phyloP scores from a whole-genome alignment of 257 asterid species.

The Scutellaria baicalensis region DNA sequence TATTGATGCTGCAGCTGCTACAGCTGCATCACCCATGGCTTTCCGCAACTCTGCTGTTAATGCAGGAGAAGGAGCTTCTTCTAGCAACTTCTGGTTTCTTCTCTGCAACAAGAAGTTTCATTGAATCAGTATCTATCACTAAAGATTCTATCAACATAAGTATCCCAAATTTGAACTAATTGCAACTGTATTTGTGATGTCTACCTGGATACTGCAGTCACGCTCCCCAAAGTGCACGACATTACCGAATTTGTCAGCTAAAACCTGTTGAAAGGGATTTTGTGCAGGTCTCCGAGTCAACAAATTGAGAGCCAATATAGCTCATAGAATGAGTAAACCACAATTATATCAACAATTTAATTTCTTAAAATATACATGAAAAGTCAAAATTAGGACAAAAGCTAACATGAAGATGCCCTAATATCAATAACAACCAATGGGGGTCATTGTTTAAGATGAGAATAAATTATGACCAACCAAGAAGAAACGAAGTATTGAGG shows the following conservation, averaged over 20 bases:
- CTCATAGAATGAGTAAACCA: not conserved
- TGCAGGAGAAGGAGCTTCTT: constrained; percentile 99
- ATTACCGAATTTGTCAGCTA: constrained; percentile 88
- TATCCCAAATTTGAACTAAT: constrained; percentile 1
- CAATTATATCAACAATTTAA: not conserved
- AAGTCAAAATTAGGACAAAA: not conserved
- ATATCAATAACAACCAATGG: no score
- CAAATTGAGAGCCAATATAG: not conserved
- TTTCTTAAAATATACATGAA: not conserved
- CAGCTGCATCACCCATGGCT: constrained; percentile 99
- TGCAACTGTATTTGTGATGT: not conserved
- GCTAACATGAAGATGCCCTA: not conserved
- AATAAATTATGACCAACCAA: not conserved
- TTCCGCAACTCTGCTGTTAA: constrained; percentile 80
- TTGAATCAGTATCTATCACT: not conserved
- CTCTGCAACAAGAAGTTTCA: constrained; percentile 43
- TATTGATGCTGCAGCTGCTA: constrained; percentile 97
- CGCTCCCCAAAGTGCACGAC: constrained; percentile 99
- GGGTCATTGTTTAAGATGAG: not conserved
- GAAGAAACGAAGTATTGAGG: not conserved
- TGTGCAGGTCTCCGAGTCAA: not conserved
- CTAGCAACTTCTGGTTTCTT: constrained; percentile 92
- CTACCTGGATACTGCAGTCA: constrained; percentile 97
- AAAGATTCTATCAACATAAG: not conserved
- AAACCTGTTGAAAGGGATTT: constrained; percentile 43